A percentile compares a stretch with the other conserved stretches of the same genome.
These are phyloP conservation scores for Suillus variegatus DNA, from an alignment of 768 basidiomycete genomes.

Conservation along the genomic window DNA sequence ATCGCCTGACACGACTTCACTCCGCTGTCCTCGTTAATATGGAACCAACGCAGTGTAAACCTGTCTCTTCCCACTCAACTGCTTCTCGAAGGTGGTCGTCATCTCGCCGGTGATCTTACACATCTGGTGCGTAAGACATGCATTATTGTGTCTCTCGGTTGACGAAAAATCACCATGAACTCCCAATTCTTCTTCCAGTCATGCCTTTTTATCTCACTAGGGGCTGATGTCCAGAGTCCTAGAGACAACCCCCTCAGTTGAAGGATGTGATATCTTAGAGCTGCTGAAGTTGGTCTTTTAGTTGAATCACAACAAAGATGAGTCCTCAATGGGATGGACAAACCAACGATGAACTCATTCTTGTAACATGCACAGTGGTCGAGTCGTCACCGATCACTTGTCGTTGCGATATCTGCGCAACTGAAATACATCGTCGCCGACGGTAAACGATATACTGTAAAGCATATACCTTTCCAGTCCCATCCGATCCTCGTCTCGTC, in stretches of 20 bases:
- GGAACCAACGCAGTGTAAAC: background rate
- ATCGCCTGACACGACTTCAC: background rate
- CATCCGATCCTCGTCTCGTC: background rate
- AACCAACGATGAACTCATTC: background rate
- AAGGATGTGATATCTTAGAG: background rate
- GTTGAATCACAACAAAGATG: constrained; percentile 62
- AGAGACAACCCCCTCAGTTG: background rate
- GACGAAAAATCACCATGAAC: no score
- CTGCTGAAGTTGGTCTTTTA: background rate
- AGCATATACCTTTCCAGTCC: background rate
- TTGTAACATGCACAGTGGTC: constrained; percentile 81
- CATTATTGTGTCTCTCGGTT: no score
- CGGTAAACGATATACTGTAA: background rate
- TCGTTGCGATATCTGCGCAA: background rate
- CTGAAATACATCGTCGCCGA: background rate
- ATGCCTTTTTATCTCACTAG: background rate
- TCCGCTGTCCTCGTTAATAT: background rate
- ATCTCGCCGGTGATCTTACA: no score
- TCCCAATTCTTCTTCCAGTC: no score
- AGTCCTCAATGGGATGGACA: constrained; percentile 14
- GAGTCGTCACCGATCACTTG: constrained; percentile 44
- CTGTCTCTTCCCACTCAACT: background rate
- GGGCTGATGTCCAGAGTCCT: background rate
- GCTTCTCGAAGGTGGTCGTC: no score
- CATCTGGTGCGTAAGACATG: no score